Conservation (phyloP, 768 basidiomycete genomes). For the Rhodotorula toruloides region DNA sequence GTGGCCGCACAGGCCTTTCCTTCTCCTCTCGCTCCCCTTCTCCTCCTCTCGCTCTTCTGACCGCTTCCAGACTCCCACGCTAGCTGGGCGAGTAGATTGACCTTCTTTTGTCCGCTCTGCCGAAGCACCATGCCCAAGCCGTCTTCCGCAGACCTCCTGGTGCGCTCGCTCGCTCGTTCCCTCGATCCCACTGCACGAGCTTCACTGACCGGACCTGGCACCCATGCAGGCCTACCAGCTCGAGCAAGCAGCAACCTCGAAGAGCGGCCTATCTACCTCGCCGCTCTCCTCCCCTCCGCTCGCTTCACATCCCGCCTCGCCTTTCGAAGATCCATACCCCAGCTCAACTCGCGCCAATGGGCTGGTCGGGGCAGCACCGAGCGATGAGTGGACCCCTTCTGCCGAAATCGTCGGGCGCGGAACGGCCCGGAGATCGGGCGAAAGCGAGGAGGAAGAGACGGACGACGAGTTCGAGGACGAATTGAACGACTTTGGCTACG, state of each 20-base stretch:
- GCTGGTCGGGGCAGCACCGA: too few species aligned
- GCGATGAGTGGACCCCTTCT: background rate
- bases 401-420: background rate
- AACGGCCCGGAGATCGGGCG: background rate
- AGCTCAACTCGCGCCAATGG: too few species aligned
- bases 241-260: background rate
- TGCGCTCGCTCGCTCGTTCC: background rate
- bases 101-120: background rate
- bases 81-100: background rate
- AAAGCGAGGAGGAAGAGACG: background rate
- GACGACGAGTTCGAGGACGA: conserved; percentile 25
- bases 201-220: background rate
- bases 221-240: conserved; percentile 11
- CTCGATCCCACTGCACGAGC: background rate
- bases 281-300: background rate
- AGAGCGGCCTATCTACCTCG: background rate
- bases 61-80: background rate
- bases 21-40: background rate
- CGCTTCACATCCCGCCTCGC: background rate
- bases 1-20: background rate
- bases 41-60: background rate
- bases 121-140: conserved; percentile 1
- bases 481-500: conserved; percentile 29
- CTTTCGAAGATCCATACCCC: too few species aligned
- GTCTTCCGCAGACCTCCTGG: conserved; percentile 2